phyloP scores from a whole-genome alignment of 2,329 filamentous ascomycete genomes.

The Stachybotrys chartarum region DNA sequence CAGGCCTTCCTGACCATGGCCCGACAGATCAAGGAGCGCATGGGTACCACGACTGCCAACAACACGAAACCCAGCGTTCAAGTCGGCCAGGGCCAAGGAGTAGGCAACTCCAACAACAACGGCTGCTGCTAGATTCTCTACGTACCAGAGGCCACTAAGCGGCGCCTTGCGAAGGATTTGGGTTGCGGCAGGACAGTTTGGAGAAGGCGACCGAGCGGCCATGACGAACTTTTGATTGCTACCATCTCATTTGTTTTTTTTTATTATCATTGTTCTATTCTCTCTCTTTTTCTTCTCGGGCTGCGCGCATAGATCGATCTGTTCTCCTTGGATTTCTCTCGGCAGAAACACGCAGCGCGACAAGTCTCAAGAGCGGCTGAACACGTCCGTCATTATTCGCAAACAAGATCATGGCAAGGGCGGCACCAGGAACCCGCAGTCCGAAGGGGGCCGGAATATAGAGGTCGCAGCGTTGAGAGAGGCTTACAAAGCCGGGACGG shows the following conservation, averaged over 20 bases:
- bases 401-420: too few species aligned
- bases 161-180: slow-evolving; percentile 12
- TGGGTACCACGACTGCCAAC: slow-evolving; percentile 90
- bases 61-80: slow-evolving; percentile 99
- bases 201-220: slow-evolving; percentile 20
- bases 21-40: slow-evolving; percentile 98
- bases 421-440: too few species aligned
- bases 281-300: slow-evolving; percentile 12
- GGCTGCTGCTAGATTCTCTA: slow-evolving; percentile 72
- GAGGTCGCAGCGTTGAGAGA: background rate
- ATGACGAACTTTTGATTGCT: slow-evolving; percentile 5
- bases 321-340: slow-evolving; percentile 24
- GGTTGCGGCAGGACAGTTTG: slow-evolving; percentile 15
- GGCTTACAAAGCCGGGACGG: background rate
- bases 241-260: slow-evolving; percentile 8
- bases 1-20: slow-evolving; percentile 99
- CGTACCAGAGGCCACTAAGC: background rate
- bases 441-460: background rate
- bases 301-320: slow-evolving; percentile 30
- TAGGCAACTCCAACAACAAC: slow-evolving; percentile 77
- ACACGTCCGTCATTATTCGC: too few species aligned
- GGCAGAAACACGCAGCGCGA: slow-evolving; percentile 6
- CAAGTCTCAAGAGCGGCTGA: background rate
- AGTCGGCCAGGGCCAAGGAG: slow-evolving; percentile 89
- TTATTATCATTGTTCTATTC: slow-evolving; percentile 20